phyloP scores from a whole-genome alignment of 2,329 filamentous ascomycete species.

The Ophiostoma himal-ulmi region DNA sequence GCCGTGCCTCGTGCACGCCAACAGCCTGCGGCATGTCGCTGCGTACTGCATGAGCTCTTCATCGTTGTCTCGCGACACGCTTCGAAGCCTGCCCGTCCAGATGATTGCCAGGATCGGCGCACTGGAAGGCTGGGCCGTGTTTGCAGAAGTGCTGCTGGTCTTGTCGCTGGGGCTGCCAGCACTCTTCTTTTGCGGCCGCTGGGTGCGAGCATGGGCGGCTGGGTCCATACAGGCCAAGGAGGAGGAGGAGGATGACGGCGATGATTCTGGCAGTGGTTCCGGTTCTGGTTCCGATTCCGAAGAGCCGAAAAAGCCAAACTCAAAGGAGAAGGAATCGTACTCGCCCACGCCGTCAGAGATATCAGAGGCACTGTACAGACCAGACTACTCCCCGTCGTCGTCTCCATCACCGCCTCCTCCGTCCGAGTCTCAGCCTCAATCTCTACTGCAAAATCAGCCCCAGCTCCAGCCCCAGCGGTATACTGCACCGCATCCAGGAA shows the following conservation, averaged over 20 bases:
- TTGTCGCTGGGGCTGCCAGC: conserved; percentile 31
- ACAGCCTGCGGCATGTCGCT: conserved; percentile 32
- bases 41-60: conserved; percentile 29
- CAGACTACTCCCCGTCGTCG: neutral
- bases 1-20: conserved; percentile 34
- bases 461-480: neutral
- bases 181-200: conserved; percentile 30
- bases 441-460: neutral
- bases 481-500: conserved; percentile 2
- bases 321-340: neutral
- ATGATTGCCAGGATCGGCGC: conserved; percentile 31
- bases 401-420: neutral
- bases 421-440: neutral
- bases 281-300: neutral
- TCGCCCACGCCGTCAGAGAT: neutral
- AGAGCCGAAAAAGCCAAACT: neutral
- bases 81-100: conserved; percentile 28
- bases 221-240: conserved; percentile 27
- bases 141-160: conserved; percentile 33
- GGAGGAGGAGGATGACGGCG: neutral
- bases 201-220: conserved; percentile 31
- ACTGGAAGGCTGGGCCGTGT: conserved; percentile 31
- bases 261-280: neutral
- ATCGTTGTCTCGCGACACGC: neutral
- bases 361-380: neutral